Base-by-base conservation (phyloP, 2,329 filamentous ascomycete species). In the Xylariaceae sp. region DNA sequence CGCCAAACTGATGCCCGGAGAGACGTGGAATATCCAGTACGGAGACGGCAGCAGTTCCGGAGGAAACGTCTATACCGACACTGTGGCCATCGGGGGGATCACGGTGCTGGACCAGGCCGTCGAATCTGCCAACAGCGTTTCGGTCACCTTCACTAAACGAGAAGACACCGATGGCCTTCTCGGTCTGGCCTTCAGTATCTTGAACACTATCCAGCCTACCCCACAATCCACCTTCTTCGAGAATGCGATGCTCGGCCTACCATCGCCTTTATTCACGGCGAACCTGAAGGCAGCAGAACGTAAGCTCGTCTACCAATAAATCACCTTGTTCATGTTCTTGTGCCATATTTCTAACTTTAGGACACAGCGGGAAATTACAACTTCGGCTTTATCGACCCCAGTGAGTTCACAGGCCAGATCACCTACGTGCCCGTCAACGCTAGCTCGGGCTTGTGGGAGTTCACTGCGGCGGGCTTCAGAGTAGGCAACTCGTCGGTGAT, bases 391-490 rank as follows among this genome's bases (percentile, higher is more conserved):
- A 74, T 81, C 41, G 77, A 83, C 59, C 53, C 54, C 24, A 63
- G 61, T 51, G 59, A 79, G 55, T 80, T 77, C 64, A 76, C 67
- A 0, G 79, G 78, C 33, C 46, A 63, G 23, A 72, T 83, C 52
- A 66, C 67, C 43, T 83, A 79, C 55, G 60, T 71, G 21, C 55
- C 69, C 12, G 74, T 80, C 39, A 70, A 80, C 60, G 67, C 52
- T 48, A 68, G 65, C 31, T 55, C 74, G 18, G 80, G 80, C 11
- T 82, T 75, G 67, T 84, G 81, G 80, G 63, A 70, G 36, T 81
- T 83, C 66, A 73, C 67, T 16, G 66, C 73, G 12, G 63, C 67
- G 19, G 74, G 71, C 33, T 81, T 76, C 62, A 60, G 61, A 28
- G 55, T 81, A 42, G 78, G 77, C 36, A 36, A 40, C 36, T 43